phyloP scores from a whole-genome alignment of 352 stramenopile genomes.

The Pythium folliculosum region DNA sequence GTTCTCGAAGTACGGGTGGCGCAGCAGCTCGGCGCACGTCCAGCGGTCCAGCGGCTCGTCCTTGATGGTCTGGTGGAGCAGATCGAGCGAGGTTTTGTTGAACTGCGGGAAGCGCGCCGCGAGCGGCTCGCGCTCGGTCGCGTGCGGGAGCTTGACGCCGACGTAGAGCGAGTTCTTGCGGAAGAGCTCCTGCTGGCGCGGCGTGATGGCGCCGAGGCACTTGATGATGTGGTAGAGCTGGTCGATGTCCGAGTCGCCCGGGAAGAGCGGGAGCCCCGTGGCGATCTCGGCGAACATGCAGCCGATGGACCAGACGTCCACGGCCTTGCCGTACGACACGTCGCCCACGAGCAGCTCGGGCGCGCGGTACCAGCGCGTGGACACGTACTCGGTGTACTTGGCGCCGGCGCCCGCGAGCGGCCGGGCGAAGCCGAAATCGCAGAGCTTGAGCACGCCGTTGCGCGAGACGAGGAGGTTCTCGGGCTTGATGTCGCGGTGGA shows the following conservation, averaged over 20 bases:
- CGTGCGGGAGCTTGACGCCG: conserved; percentile 70
- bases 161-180: conserved; percentile 82
- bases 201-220: conserved; percentile 69
- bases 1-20: conserved; percentile 74
- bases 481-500: conserved; percentile 95
- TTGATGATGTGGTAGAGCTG: conserved; percentile 88
- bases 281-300: conserved; percentile 97
- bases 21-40: conserved; percentile 75
- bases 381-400: conserved; percentile 90
- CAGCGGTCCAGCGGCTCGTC: conserved; percentile 79
- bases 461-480: conserved; percentile 94
- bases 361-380: conserved; percentile 94
- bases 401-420: conserved; percentile 62
- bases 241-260: conserved; percentile 96
- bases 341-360: conserved; percentile 92
- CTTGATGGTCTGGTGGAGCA: conserved; percentile 72
- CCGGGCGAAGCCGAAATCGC: conserved; percentile 87
- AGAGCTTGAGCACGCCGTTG: conserved; percentile 94
- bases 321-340: conserved; percentile 93
- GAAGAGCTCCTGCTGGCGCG: conserved; percentile 80
- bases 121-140: conserved; percentile 59
- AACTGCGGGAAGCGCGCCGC: conserved; percentile 67
- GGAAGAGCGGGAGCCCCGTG: conserved; percentile 95
- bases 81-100: conserved; percentile 64
- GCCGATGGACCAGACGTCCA: conserved; percentile 97